Evolutionary conservation across 129 eudicot genomes (phyloP).

Genomic region (Flaveria ramosissima): DNA sequence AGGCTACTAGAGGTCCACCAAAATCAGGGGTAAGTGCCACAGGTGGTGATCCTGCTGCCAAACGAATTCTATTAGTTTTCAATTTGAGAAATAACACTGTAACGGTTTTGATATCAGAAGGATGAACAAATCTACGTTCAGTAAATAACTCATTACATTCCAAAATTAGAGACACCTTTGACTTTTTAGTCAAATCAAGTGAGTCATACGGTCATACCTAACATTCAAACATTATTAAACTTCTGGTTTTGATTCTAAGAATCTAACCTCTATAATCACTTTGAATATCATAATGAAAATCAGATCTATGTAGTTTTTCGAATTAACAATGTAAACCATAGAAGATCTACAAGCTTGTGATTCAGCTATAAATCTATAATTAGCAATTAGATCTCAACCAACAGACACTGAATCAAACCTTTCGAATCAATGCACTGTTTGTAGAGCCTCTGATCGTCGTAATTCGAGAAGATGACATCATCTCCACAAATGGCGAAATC

Average conservation of each 20-base stretch:
- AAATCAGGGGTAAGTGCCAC: slow-evolving; percentile 47
- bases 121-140: neutral
- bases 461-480: slow-evolving; percentile 39
- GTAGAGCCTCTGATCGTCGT: slow-evolving; percentile 47
- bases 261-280: neutral
- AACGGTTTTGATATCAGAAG: neutral
- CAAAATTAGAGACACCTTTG: neutral
- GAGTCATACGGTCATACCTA: neutral
- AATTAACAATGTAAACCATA: too few species aligned
- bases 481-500: slow-evolving; percentile 40
- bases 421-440: slow-evolving; percentile 29
- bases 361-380: neutral
- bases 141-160: too few species aligned
- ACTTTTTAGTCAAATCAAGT: slow-evolving; percentile 7
- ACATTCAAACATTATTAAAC: neutral
- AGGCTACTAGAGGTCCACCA: slow-evolving; percentile 45
- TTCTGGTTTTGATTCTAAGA: neutral
- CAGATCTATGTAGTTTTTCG: neutral
- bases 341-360: neutral
- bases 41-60: slow-evolving; percentile 40
- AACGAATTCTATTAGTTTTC: neutral
- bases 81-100: neutral
- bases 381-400: neutral
- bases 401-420: slow-evolving; percentile 23
- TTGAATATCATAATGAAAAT: neutral